Conservation (phyloP, 129 eudicot genomes). For the Centella asiatica region DNA sequence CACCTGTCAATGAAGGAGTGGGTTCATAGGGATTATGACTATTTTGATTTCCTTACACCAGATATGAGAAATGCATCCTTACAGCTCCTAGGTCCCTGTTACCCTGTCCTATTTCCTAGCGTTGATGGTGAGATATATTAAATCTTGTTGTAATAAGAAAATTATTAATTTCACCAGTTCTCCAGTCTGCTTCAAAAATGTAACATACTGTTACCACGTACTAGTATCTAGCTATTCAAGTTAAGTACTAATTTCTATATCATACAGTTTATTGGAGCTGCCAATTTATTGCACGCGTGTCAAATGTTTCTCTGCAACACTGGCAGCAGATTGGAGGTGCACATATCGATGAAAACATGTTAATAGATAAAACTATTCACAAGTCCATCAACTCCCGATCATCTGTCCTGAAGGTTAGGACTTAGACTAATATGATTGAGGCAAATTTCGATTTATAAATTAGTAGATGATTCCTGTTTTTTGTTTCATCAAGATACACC, state of each 20-base stretch:
- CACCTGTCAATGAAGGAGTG: conserved; percentile 64
- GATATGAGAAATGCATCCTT: conserved; percentile 80
- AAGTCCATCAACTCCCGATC: conserved; percentile 66
- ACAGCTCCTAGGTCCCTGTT: conserved; percentile 96
- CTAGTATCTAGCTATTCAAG: too few species aligned
- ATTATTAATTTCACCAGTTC: background rate
- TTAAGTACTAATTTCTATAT: background rate
- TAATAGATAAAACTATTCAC: conserved; percentile 78
- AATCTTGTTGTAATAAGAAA: background rate
- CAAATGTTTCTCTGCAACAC: conserved; percentile 71
- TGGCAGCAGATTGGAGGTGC: conserved; percentile 95
- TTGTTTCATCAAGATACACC: background rate
- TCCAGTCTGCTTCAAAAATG: background rate
- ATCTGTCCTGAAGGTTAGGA: conserved; percentile 68
- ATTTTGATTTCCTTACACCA: conserved; percentile 84
- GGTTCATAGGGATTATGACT: conserved; percentile 86
- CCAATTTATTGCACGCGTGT: conserved; percentile 80
- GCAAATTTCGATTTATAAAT: background rate
- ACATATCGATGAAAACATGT: conserved; percentile 48
- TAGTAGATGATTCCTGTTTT: background rate
- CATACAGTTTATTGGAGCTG: conserved; percentile 86
- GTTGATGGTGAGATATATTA: conserved; percentile 57
- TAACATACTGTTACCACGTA: too few species aligned
- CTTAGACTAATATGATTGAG: background rate
- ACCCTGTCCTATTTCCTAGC: conserved; percentile 93